Conservation (phyloP, 1,139 yeast genomes). For the Kazachstania sp. region DNA sequence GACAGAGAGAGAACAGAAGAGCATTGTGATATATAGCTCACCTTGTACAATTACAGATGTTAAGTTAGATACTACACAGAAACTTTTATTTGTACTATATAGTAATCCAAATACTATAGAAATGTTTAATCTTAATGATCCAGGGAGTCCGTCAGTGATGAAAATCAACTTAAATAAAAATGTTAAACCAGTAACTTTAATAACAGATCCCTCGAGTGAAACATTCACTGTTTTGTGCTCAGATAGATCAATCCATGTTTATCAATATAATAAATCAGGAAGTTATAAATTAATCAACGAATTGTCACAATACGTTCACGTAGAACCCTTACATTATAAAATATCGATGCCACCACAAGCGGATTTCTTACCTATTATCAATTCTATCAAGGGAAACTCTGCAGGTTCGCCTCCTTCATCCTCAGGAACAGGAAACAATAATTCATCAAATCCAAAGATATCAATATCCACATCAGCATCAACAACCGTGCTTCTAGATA, state of each 20-base stretch:
- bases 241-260: conserved; percentile 25
- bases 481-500: conserved; percentile 23
- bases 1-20: conserved; percentile 1
- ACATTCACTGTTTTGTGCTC: conserved; percentile 22
- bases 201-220: conserved; percentile 26
- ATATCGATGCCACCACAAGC: conserved; percentile 31
- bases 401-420: conserved; percentile 8
- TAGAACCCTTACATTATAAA: conserved; percentile 26
- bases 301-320: conserved; percentile 23
- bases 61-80: conserved; percentile 16
- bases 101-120: conserved; percentile 19
- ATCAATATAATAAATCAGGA: conserved; percentile 23
- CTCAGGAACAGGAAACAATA: neutral
- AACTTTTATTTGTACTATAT: conserved; percentile 18
- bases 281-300: conserved; percentile 18
- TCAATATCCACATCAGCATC: neutral
- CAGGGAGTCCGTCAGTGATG: conserved; percentile 8
- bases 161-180: conserved; percentile 15
- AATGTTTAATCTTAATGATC: conserved; percentile 12
- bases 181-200: conserved; percentile 22
- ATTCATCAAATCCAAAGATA: no score
- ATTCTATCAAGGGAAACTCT: conserved; percentile 24
- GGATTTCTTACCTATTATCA: conserved; percentile 25
- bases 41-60: conserved; percentile 27
- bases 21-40: conserved; percentile 9